These are phyloP conservation scores for Trypanosomatidae sp. DNA, from an alignment of 208 protist genomes.

Conservation along the genomic window DNA sequence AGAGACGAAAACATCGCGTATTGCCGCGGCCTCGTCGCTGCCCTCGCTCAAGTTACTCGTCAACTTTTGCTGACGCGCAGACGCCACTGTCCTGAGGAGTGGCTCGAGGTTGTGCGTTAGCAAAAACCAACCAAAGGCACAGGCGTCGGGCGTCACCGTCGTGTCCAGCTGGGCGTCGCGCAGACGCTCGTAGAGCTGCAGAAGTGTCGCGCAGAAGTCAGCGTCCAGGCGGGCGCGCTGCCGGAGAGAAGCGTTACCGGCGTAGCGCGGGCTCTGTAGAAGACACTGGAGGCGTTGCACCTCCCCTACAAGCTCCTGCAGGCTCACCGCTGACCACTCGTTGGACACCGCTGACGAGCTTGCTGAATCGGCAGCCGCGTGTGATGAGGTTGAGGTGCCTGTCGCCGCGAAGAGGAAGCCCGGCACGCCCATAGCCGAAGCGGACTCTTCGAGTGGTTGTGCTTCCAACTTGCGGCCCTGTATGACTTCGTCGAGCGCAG, in stretches of 20 bases:
- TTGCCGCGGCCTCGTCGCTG: constrained; percentile 6
- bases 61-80: not conserved
- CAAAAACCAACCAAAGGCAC: constrained; percentile 51
- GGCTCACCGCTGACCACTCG: constrained; percentile 13
- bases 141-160: constrained; percentile 59
- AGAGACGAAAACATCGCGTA: constrained; percentile 24
- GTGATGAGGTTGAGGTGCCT: not conserved
- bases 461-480: not conserved
- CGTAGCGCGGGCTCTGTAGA: constrained; percentile 36
- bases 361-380: not conserved
- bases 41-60: not conserved
- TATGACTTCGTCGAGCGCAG: not conserved
- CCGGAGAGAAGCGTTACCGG: constrained; percentile 27
- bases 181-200: constrained; percentile 45
- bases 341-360: not conserved
- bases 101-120: constrained; percentile 32
- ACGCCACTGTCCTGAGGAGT: constrained; percentile 22
- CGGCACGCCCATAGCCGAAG: not conserved
- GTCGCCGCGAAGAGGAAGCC: constrained; percentile 14
- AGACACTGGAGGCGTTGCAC: constrained; percentile 26
- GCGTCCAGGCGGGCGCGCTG: constrained; percentile 17
- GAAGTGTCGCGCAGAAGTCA: constrained; percentile 25
- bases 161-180: constrained; percentile 33
- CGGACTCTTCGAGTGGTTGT: not conserved
- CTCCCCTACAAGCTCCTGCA: constrained; percentile 53